Percentiles rank a stretch among this genome's conserved stretches.
Evolutionary conservation across 495 filamentous ascomycete genomes (phyloP).

Genomic region (Podospora sp.): DNA sequence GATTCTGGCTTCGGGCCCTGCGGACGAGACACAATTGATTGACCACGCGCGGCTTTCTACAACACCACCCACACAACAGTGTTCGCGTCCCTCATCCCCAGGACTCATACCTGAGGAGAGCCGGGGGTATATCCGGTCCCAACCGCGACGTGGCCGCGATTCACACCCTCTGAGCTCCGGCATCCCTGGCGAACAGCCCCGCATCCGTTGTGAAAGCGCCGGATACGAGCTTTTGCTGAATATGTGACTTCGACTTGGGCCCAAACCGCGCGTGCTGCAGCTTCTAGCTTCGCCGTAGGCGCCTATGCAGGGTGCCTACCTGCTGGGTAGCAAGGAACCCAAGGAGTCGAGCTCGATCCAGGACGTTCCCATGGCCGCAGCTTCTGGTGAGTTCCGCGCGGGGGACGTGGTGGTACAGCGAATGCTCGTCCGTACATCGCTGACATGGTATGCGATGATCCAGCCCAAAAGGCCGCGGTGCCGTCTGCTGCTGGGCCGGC

Average conservation of each 20-base stretch:
- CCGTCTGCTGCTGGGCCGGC: slow-evolving; percentile 14
- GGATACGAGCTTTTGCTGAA: background rate
- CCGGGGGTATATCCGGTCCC: background rate
- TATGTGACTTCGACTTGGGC: slow-evolving; percentile 8
- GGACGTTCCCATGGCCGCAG: background rate
- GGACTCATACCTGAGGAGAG: no score
- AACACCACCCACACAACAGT: background rate
- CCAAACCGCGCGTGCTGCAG: slow-evolving; percentile 3
- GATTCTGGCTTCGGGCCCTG: background rate
- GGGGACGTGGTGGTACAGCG: background rate
- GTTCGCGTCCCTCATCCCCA: background rate
- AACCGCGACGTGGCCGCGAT: background rate
- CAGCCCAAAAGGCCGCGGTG: slow-evolving; percentile 25
- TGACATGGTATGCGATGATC: slow-evolving; percentile 14
- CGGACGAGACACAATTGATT: background rate
- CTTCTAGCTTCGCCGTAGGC: slow-evolving; percentile 1
- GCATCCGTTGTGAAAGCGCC: background rate
- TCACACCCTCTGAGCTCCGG: background rate
- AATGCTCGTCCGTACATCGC: slow-evolving; percentile 5
- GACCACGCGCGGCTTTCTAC: background rate
- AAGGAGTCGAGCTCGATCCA: background rate
- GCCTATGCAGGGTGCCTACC: background rate
- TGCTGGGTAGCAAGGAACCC: background rate
- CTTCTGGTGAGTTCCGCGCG: slow-evolving; percentile 25
- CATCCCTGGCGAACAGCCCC: background rate